Conservation (phyloP, 495 filamentous ascomycete genomes). For the Bacidia rubella region DNA sequence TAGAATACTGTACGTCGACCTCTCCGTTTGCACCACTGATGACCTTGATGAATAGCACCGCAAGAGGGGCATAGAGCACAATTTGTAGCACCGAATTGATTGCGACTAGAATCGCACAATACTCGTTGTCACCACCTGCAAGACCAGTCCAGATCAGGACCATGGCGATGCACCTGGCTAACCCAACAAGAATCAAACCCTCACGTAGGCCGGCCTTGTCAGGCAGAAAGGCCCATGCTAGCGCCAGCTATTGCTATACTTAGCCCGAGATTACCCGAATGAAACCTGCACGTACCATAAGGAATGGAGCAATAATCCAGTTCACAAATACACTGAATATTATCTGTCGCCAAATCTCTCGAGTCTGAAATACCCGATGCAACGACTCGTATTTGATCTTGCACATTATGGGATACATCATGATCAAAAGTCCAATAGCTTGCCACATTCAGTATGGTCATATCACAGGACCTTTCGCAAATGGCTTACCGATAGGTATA, state of each 20-base stretch:
- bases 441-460: background rate
- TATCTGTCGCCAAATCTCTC: constrained; percentile 65
- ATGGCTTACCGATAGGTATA: constrained; percentile 56
- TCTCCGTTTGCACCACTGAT: constrained; percentile 35
- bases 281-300: constrained; percentile 86
- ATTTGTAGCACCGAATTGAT: constrained; percentile 82
- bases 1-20: constrained; percentile 47
- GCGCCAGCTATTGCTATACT: constrained; percentile 43
- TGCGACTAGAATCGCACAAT: constrained; percentile 84
- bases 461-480: background rate
- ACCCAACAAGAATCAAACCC: constrained; percentile 63
- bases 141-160: constrained; percentile 69
- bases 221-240: constrained; percentile 75
- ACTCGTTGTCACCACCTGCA: constrained; percentile 66
- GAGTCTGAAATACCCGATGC: constrained; percentile 49
- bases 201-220: constrained; percentile 54
- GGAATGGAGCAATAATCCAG: constrained; percentile 78
- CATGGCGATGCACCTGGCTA: constrained; percentile 78
- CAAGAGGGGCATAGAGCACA: constrained; percentile 69
- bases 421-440: constrained; percentile 73
- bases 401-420: constrained; percentile 95
- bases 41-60: constrained; percentile 63
- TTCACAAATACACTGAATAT: constrained; percentile 67
- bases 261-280: no score
- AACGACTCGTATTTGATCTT: constrained; percentile 79